These are phyloP conservation scores for Gossypium anomalum DNA, from an alignment of 345 rosid genomes.

Conservation along the genomic window DNA sequence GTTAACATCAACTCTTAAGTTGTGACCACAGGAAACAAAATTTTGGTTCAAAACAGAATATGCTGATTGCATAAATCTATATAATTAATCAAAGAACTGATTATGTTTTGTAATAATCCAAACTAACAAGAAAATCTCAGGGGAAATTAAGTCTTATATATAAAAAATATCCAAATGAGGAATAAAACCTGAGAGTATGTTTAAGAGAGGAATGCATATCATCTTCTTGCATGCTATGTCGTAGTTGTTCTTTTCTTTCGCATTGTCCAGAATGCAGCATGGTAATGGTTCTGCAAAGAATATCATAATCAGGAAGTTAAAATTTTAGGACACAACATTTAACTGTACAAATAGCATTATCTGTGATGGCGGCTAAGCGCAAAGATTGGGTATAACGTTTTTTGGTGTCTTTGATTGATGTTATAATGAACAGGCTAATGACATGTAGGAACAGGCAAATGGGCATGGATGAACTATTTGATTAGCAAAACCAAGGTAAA, in stretches of 20 bases:
- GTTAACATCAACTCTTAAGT: background rate
- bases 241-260: constrained; percentile 42
- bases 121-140: background rate
- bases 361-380: background rate
- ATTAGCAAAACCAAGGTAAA: too few relatives aligned
- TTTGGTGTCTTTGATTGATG: background rate
- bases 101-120: background rate
- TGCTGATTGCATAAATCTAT: background rate
- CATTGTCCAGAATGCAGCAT: constrained; percentile 82
- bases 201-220: background rate
- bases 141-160: background rate
- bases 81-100: background rate
- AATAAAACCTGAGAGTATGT: background rate
- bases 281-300: constrained; percentile 66
- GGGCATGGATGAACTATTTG: too few relatives aligned
- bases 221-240: background rate
- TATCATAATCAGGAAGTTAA: background rate
- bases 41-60: background rate
- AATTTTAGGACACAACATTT: background rate
- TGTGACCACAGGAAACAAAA: background rate
- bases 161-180: background rate
- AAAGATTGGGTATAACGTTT: background rate
- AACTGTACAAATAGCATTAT: background rate
- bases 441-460: too few relatives aligned
- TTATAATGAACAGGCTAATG: too few relatives aligned